Evolutionary conservation across 2,329 filamentous ascomycete species (phyloP).

Genomic region (Fusarium sp.): DNA sequence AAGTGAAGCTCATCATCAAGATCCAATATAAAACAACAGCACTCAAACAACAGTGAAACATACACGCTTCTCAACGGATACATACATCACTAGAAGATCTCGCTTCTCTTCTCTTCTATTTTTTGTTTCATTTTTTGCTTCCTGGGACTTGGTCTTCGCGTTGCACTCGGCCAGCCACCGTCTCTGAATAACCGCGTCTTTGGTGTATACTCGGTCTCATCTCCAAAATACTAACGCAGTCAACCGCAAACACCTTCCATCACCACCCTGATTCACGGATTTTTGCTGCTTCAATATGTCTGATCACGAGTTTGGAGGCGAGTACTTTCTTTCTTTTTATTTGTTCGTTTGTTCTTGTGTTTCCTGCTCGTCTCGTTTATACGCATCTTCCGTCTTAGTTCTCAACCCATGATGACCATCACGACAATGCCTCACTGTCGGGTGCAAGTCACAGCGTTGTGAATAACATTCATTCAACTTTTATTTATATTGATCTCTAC

Average conservation of each 20-base stretch:
- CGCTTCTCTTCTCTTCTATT: neutral
- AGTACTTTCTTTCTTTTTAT: conserved; percentile 44
- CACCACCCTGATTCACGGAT: neutral
- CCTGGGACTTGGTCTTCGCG: conserved; percentile 5
- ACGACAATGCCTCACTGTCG: conserved; percentile 26
- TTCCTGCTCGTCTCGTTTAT: neutral
- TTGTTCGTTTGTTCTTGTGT: conserved; percentile 3
- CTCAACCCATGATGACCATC: conserved; percentile 2
- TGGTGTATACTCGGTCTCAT: conserved; percentile 20
- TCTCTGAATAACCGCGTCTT: conserved; percentile 21
- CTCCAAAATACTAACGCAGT: neutral
- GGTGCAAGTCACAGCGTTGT: neutral
- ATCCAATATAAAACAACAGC: conserved; percentile 12
- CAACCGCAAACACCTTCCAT: conserved; percentile 15
- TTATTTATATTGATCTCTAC: conserved; percentile 14
- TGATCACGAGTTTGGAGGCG: conserved; percentile 72
- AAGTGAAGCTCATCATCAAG: conserved; percentile 15
- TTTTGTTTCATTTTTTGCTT: neutral
- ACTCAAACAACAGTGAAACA: conserved; percentile 10
- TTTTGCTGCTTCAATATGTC: conserved; percentile 59
- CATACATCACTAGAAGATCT: neutral
- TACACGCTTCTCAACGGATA: neutral
- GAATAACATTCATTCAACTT: neutral
- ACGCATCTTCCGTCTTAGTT: neutral
- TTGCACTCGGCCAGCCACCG: conserved; percentile 12